Conservation (phyloP, 1,284 basidiomycete species). For the Phellopilus nigrolimitatus region DNA sequence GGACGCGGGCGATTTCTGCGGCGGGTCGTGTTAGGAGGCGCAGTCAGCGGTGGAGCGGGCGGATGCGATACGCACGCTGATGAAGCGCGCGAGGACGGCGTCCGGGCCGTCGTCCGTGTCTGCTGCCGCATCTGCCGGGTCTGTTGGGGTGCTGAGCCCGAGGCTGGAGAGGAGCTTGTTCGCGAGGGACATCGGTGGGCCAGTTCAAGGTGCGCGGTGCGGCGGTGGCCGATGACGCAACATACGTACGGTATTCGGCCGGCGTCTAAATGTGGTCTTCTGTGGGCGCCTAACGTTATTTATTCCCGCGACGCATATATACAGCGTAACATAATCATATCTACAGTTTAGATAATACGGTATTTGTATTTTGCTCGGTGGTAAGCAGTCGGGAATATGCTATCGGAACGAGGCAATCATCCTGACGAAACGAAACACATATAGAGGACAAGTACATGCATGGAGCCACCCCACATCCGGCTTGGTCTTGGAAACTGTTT, state of each 20-base stretch:
- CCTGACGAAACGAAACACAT: too few species aligned
- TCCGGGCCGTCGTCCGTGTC: not conserved
- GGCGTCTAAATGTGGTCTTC: not conserved
- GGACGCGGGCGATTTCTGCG: conserved; percentile 45
- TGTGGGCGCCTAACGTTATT: not conserved
- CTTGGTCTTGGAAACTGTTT: too few species aligned
- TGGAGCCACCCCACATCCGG: too few species aligned
- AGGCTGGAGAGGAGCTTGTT: conserved; percentile 9
- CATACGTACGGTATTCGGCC: too few species aligned
- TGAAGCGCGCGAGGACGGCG: conserved; percentile 11
- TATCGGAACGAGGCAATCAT: too few species aligned
- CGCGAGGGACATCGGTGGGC: conserved; percentile 13
- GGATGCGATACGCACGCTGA: conserved; percentile 4
- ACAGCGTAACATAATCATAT: not conserved
- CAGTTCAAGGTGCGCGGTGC: not conserved
- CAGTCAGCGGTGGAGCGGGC: not conserved
- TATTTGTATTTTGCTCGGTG: too few species aligned
- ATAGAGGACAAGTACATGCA: too few species aligned
- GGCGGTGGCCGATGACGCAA: not conserved
- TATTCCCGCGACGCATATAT: too few species aligned
- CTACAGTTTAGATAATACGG: not conserved
- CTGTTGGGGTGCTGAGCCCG: not conserved
- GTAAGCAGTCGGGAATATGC: too few species aligned
- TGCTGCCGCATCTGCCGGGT: not conserved
- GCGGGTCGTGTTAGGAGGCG: not conserved